Base-by-base conservation (phyloP, 2,329 filamentous ascomycete species). In the Trichoderma sp. region DNA sequence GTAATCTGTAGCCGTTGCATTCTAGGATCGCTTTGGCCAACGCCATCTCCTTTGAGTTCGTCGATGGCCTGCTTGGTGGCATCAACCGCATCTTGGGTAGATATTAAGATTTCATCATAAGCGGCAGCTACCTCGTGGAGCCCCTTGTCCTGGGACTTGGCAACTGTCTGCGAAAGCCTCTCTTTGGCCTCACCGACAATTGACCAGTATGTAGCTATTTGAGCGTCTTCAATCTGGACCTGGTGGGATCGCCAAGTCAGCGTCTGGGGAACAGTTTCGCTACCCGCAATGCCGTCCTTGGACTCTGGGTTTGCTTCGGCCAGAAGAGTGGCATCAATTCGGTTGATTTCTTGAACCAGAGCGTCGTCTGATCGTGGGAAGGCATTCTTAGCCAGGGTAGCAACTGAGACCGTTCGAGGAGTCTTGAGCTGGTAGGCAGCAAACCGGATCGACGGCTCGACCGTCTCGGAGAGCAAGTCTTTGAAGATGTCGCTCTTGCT, bases 1-100 rank as follows among this genome's bases (percentile, higher is more conserved):
- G 95, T 97, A 72, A 99, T 92, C 75, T 97, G 95, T 59, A 99
- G 84, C 76, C 94, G 91, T 82, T 99, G 96, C 90, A 99, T 94
- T 71, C 94, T 90, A 43, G 89, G 84, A 78, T 99, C 95, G 71
- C 93, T 91, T 79, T 94, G 93, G 26, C 93, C 88, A 15, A 97
- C 89, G 1, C 94, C 93, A 79, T 99, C 96, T 72, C 88, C 90
- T 65, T 89, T 88, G 71, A 98, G 85, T 80, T 98, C 96, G 75
- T 98, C 95, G 72, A 98, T 97, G 12, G 94, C 94, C 76, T 92
- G 91, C 81, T 97, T 97, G 0, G 95, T 96, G 6, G 94, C 94
- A 82, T 99, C 96, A 23, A 95, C 94, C 3, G 93, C 94, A 79
- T 99, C 95, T 81, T 98, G 96, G 75, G 93, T 96, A 26, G 94